Evolutionary conservation across 495 filamentous ascomycete genomes (phyloP).

Genomic region (Aspergillus sparsus): DNA sequence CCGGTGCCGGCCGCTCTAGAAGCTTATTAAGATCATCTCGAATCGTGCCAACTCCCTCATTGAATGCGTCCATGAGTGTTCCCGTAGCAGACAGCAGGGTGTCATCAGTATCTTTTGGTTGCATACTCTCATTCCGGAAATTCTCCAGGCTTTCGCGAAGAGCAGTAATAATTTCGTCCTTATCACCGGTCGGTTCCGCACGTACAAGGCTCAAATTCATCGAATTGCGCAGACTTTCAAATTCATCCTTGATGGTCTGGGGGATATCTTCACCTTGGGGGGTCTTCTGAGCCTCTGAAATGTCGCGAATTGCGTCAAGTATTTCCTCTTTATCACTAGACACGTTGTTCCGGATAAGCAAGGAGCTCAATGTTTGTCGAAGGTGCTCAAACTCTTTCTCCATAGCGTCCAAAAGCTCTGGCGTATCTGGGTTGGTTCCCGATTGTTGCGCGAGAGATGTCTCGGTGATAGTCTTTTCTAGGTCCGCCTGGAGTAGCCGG

Average conservation of each 20-base stretch:
- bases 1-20: conserved; percentile 71
- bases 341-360: conserved; percentile 60
- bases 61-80: conserved; percentile 78
- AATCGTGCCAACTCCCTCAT: conserved; percentile 76
- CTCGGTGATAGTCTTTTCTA: conserved; percentile 62
- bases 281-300: conserved; percentile 33
- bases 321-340: conserved; percentile 61
- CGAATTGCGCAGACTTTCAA: conserved; percentile 70
- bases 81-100: conserved; percentile 61
- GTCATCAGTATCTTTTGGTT: conserved; percentile 55
- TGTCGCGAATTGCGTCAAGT: conserved; percentile 62
- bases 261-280: conserved; percentile 31
- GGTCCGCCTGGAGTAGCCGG: conserved; percentile 69
- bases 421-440: conserved; percentile 46
- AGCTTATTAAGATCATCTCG: conserved; percentile 74
- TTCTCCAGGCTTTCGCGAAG: conserved; percentile 68
- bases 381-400: conserved; percentile 70
- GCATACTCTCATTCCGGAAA: conserved; percentile 65
- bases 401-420: conserved; percentile 67
- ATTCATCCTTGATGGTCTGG: conserved; percentile 65
- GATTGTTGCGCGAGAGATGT: conserved; percentile 33
- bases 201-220: conserved; percentile 45
- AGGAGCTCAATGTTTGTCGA: conserved; percentile 68
- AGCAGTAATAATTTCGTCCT: conserved; percentile 64
- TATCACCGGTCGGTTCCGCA: conserved; percentile 31